A percentile compares a stretch with the other conserved stretches of the same genome.
phyloP scores from a whole-genome alignment of 805 yeast species.

The Yamadazyma philogaea region DNA sequence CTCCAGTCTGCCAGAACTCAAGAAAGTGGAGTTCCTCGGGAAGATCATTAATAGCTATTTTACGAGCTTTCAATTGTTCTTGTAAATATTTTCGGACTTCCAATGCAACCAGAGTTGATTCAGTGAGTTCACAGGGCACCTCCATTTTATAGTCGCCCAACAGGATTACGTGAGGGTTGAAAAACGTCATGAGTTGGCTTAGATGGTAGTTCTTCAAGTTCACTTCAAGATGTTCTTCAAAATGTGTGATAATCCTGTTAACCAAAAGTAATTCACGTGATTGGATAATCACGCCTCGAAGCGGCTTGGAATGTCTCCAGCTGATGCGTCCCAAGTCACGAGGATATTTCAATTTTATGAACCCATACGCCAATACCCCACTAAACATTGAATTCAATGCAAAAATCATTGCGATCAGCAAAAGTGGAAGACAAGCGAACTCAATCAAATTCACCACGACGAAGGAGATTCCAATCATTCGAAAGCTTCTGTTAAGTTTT shows the following conservation, averaged over 20 bases:
- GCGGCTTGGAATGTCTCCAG: slow-evolving; percentile 35
- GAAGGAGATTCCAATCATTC: not conserved
- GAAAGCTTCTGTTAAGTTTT: not conserved
- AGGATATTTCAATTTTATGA: slow-evolving; percentile 10
- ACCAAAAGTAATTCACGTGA: slow-evolving; percentile 29
- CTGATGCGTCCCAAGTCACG: slow-evolving; percentile 28
- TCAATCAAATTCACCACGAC: slow-evolving; percentile 1
- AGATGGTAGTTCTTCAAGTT: slow-evolving; percentile 40
- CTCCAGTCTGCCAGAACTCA: slow-evolving; percentile 37
- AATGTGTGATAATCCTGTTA: slow-evolving; percentile 35
- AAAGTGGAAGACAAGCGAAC: not conserved
- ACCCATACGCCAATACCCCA: slow-evolving; percentile 3
- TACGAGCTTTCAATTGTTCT: slow-evolving; percentile 23
- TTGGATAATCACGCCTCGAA: slow-evolving; percentile 25
- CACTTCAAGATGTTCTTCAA: slow-evolving; percentile 42
- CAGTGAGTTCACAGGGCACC: slow-evolving; percentile 3
- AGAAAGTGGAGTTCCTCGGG: slow-evolving; percentile 34
- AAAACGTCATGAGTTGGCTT: slow-evolving; percentile 22
- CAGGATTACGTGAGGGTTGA: slow-evolving; percentile 18
- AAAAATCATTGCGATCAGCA: not conserved
- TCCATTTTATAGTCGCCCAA: slow-evolving; percentile 26
- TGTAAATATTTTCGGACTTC: slow-evolving; percentile 19
- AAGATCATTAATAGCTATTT: slow-evolving; percentile 36
- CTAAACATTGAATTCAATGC: not conserved
- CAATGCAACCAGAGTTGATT: not conserved